Base-by-base conservation (phyloP, 345 rosid species). In the Citrus trifoliata region DNA sequence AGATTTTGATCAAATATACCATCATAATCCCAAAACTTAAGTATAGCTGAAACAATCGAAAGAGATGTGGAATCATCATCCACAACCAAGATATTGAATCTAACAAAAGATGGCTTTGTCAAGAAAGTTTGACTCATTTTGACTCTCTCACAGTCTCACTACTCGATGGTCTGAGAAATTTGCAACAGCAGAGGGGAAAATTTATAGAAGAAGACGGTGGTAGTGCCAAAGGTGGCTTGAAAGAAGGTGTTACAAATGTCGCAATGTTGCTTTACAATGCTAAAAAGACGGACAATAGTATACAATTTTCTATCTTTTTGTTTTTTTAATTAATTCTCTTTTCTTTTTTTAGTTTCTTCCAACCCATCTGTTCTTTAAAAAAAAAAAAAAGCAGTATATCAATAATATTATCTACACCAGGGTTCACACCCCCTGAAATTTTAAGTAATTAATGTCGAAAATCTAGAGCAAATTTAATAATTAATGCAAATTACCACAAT, bases 1-100 rank as follows among this genome's bases (percentile, higher is more conserved):
- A 6, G 62, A 71, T 30, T 19, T 53, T 33, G 7, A 53, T 53
- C 24, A 55, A 71, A 32, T 83, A 93, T 85, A 93, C 97, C 97
- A 87, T 79, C 77, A 40, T 81, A 83, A 12, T 79, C 24, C 66
- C 85, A 87, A 5, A 55, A 62, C 67, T 66, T 79, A 38, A 94
- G 92, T 87, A 81, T 83, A 9, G 87, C 80, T 48, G 95, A 84
- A 33, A 88, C 78, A 30, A 90, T 18, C n/a, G 81, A 22, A 21
- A 89, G 92, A 60, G 84, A 83, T 3, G 86, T 78, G 46, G 81
- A 71, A 84, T 93, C 95, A 67, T 93, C 96, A 51, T 93, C 97
- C 40, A 93, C 96, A 24, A 90, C 84, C 83, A 91, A 67, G 77
- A 93, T 73, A 32, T 80, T 84, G 65, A 88, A 73, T 7, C 33